These are phyloP conservation scores for Pseudogymnoascus sp. DNA, from an alignment of 2,329 filamentous ascomycete species.

Conservation along the genomic window DNA sequence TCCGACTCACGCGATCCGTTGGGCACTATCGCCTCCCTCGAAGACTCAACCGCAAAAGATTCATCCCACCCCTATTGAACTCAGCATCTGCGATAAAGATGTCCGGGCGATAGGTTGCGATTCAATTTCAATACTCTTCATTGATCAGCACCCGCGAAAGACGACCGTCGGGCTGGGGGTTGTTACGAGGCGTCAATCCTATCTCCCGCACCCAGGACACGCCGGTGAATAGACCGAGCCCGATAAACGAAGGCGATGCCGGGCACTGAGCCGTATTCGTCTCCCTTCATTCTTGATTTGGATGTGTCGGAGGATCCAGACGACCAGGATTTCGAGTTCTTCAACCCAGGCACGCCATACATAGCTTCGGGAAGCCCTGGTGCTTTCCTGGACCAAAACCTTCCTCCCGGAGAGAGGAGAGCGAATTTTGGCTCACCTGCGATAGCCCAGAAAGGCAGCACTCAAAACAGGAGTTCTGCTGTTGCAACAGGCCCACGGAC, in stretches of 20 bases:
- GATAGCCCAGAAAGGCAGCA: conserved; percentile 22
- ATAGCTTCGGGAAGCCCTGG: conserved; percentile 27
- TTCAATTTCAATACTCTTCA: background rate
- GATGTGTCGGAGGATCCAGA: conserved; percentile 29
- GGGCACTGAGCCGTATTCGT: conserved; percentile 18
- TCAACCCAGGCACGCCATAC: conserved; percentile 28
- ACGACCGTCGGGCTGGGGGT: background rate
- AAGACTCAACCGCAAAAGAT: conserved; percentile 1
- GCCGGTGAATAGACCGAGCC: conserved; percentile 8
- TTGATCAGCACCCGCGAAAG: background rate
- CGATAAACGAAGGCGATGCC: conserved; percentile 11
- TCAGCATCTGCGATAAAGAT: background rate
- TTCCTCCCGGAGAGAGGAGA: conserved; percentile 22
- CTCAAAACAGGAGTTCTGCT: conserved; percentile 18
- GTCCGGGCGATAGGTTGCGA: background rate
- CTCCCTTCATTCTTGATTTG: conserved; percentile 30
- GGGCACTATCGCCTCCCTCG: background rate
- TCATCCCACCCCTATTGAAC: conserved; percentile 3
- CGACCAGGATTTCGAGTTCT: conserved; percentile 33
- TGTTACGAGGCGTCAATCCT: background rate
- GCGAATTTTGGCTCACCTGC: conserved; percentile 23
- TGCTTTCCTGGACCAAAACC: conserved; percentile 26
- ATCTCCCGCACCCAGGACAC: background rate
- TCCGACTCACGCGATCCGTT: background rate
- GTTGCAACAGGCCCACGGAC: conserved; percentile 21